Percentiles rank a stretch among this genome's conserved stretches.
These are phyloP conservation scores for Alnus rubra DNA, from an alignment of 306 rosid genomes.

Conservation along the genomic window DNA sequence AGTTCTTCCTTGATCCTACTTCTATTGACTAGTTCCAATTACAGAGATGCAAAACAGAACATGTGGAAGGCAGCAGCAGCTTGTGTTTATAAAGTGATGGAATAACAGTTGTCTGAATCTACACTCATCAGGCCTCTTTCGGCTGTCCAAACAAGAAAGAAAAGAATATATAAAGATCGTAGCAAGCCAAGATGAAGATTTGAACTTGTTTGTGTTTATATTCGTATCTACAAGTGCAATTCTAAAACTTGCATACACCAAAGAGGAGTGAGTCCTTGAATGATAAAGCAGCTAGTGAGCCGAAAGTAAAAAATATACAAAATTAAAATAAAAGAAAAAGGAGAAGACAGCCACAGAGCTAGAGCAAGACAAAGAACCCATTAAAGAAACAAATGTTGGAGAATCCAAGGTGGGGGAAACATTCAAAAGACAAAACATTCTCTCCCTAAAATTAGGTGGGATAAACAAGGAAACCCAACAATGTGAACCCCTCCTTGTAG, in stretches of 20 bases:
- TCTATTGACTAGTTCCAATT: conserved; percentile 43
- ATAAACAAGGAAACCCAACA: conserved; percentile 25
- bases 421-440: conserved; percentile 40
- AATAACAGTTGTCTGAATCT: conserved; percentile 48
- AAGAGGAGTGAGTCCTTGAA: conserved; percentile 5
- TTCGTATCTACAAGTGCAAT: conserved; percentile 26
- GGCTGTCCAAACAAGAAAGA: conserved; percentile 73
- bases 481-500: conserved; percentile 22
- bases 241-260: conserved; percentile 23
- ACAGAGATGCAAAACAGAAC: conserved; percentile 40
- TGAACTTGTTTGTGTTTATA: conserved; percentile 27
- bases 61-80: conserved; percentile 38
- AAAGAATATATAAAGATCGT: conserved; percentile 57
- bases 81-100: conserved; percentile 29
- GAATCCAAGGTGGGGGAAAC: conserved; percentile 42
- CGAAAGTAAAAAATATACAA: conserved; percentile 34
- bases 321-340: conserved; percentile 8
- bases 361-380: conserved; percentile 51
- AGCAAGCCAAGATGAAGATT: conserved; percentile 40
- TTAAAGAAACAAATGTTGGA: conserved; percentile 25
- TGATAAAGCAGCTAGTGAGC: conserved; percentile 12
- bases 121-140: conserved; percentile 65
- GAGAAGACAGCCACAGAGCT: conserved; percentile 21
- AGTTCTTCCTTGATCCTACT: conserved; percentile 36
- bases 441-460: conserved; percentile 45